Base-by-base conservation (phyloP, 202 grass and related monocot genomes). In the Digitaria exilis region DNA sequence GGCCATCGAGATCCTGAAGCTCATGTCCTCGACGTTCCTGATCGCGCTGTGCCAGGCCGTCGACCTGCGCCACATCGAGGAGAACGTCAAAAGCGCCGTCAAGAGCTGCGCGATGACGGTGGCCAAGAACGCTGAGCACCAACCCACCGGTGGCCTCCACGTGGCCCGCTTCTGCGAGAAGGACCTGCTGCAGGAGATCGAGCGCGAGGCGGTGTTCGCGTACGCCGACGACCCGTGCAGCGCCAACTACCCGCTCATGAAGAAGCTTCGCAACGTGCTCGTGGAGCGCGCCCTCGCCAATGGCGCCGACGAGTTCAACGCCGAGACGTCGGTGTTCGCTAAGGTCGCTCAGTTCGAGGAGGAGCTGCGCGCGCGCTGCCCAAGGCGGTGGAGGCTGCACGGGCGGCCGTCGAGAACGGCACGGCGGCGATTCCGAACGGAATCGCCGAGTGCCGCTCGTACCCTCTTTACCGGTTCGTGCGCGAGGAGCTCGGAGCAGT, bases 211-310 rank as follows among this genome's bases (percentile, higher is more conserved):
- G 0, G 91, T 88, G 19, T 90, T 93, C 59, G 86, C 87, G 3
- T 93, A 93, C 28, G 91, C 91, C 16, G 91, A 93, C 14, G 91
- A 93, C 37, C 91, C 91, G 2, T 93, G 91, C 84, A 93, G 91
- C 73, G 31, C 62, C 6, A 90, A 87, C 77, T 93, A 93, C 78
- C 91, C 85, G 1, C 66, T 93, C 13, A 87, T 84, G 61, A 89
- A 90, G 88, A 92, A 92, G 87, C 65, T 92, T 11, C 78, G 87
- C 37, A 78, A 87, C 19, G 88, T 86, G 87, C 80, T 92, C 41
- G 87, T 92, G 7, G 90, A 92, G 80, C 83, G 73, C 6, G 90
- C 90, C 21, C 66, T 92, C 22, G 65, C 13, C 44, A 92, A 79
- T 7, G 44, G 76, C 44, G 4, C 19, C 0, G 59, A 60, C 12